These are phyloP conservation scores for Botrytis hyacinthi DNA, from an alignment of 2,329 filamentous ascomycete species.

Conservation along the genomic window DNA sequence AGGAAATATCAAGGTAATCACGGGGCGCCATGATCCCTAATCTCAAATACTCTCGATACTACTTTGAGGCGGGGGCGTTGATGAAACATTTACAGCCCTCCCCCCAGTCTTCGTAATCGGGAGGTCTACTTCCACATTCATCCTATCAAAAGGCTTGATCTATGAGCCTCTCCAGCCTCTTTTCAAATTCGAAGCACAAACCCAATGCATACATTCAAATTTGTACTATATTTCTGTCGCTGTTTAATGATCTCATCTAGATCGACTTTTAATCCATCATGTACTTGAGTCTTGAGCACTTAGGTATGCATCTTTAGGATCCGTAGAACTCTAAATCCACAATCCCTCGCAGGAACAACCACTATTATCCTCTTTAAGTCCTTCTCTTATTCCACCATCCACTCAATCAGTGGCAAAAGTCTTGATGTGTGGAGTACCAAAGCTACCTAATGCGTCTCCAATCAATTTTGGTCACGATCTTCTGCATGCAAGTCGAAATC, in stretches of 20 bases:
- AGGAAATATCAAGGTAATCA: conserved; percentile 15
- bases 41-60: conserved; percentile 2
- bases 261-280: conserved; percentile 6
- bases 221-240: neutral
- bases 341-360: conserved; percentile 21
- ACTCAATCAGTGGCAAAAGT: conserved; percentile 18
- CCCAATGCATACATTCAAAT: neutral
- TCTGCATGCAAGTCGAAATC: conserved; percentile 17
- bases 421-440: conserved; percentile 14
- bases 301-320: conserved; percentile 13
- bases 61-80: conserved; percentile 17
- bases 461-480: conserved; percentile 19
- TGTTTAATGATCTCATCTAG: conserved; percentile 7
- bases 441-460: conserved; percentile 12
- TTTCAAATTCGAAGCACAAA: neutral
- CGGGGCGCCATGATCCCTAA: conserved; percentile 15
- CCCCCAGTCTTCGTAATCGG: conserved; percentile 7
- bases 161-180: neutral
- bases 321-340: conserved; percentile 8
- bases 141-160: neutral
- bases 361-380: neutral
- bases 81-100: conserved; percentile 4
- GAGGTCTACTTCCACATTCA: neutral
- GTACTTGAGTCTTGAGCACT: conserved; percentile 6
- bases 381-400: conserved; percentile 7